A percentile compares a stretch with the other conserved stretches of the same genome.
Evolutionary conservation across 2,329 filamentous ascomycete species (phyloP).

Genomic region (Dissoconium aciculare): DNA sequence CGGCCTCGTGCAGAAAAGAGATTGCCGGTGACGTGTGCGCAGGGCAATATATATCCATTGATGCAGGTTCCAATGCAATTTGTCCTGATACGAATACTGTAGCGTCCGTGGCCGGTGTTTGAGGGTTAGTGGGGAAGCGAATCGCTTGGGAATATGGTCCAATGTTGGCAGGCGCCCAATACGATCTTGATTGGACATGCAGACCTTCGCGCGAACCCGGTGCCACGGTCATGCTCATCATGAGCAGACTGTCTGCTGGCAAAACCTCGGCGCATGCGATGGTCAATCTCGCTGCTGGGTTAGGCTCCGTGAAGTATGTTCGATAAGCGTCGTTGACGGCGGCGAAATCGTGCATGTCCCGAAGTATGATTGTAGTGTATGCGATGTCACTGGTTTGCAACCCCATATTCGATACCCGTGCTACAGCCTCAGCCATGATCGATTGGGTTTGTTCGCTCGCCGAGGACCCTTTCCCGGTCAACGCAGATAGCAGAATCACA

Average conservation of each 20-base stretch:
- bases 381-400: slow-evolving; percentile 21
- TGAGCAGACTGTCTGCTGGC: slow-evolving; percentile 44
- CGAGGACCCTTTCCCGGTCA: slow-evolving; percentile 21
- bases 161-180: slow-evolving; percentile 97
- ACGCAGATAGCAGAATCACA: slow-evolving; percentile 23
- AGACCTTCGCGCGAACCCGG: slow-evolving; percentile 36
- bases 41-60: slow-evolving; percentile 46
- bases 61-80: slow-evolving; percentile 70
- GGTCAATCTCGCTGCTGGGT: slow-evolving; percentile 73
- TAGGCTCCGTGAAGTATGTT: slow-evolving; percentile 57
- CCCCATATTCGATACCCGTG: slow-evolving; percentile 16
- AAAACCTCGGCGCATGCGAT: slow-evolving; percentile 59
- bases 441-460: slow-evolving; percentile 27
- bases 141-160: slow-evolving; percentile 92
- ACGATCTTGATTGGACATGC: slow-evolving; percentile 84
- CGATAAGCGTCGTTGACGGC: slow-evolving; percentile 62
- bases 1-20: slow-evolving; percentile 38
- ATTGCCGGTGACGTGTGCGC: neutral
- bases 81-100: slow-evolving; percentile 68
- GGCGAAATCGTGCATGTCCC: slow-evolving; percentile 65
- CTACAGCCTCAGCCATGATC: slow-evolving; percentile 26
- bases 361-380: slow-evolving; percentile 51
- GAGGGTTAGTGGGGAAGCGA: slow-evolving; percentile 31
- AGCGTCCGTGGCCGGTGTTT: slow-evolving; percentile 6
- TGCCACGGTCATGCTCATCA: slow-evolving; percentile 38